Evolutionary conservation across 2,329 filamentous ascomycete genomes (phyloP).

Genomic region (Botryotinia calthae): DNA sequence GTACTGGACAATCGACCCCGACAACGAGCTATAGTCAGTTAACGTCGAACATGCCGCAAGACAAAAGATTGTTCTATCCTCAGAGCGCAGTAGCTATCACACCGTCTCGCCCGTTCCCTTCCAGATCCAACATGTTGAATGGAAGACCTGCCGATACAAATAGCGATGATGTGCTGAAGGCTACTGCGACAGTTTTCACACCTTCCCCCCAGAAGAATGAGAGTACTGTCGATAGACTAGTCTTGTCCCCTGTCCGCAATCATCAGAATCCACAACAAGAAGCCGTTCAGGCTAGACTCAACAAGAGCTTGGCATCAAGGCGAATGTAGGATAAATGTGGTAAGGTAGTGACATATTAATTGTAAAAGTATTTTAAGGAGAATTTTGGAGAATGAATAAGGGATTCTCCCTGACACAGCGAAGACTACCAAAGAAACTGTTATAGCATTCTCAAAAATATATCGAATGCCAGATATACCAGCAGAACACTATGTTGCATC

Average conservation of each 20-base stretch:
- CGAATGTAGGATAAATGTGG: background rate
- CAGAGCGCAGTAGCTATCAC: background rate
- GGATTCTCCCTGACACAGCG: background rate
- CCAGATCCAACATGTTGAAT: background rate
- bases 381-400: background rate
- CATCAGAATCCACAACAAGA: conserved; percentile 19
- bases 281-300: conserved; percentile 23
- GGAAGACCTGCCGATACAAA: background rate
- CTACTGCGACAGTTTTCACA: conserved; percentile 14
- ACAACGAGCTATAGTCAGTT: background rate
- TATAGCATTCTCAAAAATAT: background rate
- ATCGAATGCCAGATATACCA: background rate
- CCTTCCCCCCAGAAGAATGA: conserved; percentile 13
- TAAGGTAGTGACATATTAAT: background rate
- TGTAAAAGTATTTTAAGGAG: background rate
- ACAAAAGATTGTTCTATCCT: background rate
- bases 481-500: background rate
- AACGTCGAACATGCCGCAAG: background rate
- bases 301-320: conserved; percentile 20
- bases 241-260: conserved; percentile 22
- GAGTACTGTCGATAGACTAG: conserved; percentile 2
- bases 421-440: background rate
- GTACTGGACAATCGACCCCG: background rate
- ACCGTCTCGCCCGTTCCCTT: background rate
- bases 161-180: conserved; percentile 18